A percentile compares a stretch with the other conserved stretches of the same genome.
These are phyloP conservation scores for Omphalotus guepiniiformis DNA, from an alignment of 768 basidiomycete genomes.

Conservation along the genomic window DNA sequence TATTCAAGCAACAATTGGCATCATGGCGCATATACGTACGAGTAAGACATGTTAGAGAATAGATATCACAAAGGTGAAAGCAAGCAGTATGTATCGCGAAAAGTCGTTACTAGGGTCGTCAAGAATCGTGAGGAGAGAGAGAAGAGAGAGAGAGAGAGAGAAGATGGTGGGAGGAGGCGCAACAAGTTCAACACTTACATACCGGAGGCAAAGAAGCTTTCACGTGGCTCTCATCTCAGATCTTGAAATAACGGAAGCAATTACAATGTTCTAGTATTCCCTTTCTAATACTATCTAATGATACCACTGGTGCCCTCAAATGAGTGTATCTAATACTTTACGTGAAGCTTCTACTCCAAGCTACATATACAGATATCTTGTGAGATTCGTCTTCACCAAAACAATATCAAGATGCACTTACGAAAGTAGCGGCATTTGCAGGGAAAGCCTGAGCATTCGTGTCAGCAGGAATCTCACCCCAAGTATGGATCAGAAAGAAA, in stretches of 20 bases:
- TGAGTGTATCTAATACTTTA: constrained; percentile 72
- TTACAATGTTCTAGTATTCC: too few relatives aligned
- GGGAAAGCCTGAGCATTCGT: constrained; percentile 89
- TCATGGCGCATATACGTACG: not conserved
- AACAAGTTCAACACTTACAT: too few relatives aligned
- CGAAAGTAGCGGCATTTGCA: constrained; percentile 93
- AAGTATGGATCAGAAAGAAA: not conserved
- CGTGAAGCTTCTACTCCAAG: constrained; percentile 91
- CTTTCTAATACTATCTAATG: too few relatives aligned
- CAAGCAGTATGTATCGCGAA: not conserved
- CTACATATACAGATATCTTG: too few relatives aligned
- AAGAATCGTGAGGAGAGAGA: not conserved
- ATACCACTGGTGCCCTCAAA: too few relatives aligned
- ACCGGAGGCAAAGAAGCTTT: not conserved
- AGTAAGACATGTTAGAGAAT: constrained; percentile 2
- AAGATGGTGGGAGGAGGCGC: not conserved
- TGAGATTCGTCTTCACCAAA: constrained; percentile 15
- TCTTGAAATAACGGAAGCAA: too few relatives aligned
- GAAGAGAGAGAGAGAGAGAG: not conserved
- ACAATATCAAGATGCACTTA: constrained; percentile 36
- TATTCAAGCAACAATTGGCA: not conserved
- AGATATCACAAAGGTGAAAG: not conserved
- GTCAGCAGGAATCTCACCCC: not conserved
- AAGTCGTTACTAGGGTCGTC: constrained; percentile 2
- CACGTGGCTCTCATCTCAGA: too few relatives aligned